Evolutionary conservation across 768 basidiomycete species (phyloP).

Genomic region (Lactarius quietus): DNA sequence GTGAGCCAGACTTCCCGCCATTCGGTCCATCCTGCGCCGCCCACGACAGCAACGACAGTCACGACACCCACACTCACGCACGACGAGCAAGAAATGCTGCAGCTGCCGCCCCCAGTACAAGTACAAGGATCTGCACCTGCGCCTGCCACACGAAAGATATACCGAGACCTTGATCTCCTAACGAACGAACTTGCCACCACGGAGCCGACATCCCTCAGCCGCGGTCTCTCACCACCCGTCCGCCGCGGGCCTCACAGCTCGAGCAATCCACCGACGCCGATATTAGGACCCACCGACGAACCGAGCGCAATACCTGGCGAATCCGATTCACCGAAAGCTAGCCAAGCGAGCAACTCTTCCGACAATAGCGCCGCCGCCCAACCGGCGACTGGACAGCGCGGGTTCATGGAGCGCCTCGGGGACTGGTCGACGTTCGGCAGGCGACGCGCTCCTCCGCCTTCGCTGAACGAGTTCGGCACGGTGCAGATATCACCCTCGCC

Average conservation of each 20-base stretch:
- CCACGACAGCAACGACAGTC: constrained; percentile 18
- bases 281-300: background rate
- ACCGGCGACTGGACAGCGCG: background rate
- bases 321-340: constrained; percentile 12
- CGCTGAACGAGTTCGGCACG: constrained; percentile 25
- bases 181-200: constrained; percentile 29
- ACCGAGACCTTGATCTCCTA: constrained; percentile 38
- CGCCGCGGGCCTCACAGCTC: constrained; percentile 12
- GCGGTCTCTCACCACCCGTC: constrained; percentile 19
- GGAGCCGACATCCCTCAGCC: background rate
- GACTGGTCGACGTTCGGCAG: constrained; percentile 40
- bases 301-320: background rate
- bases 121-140: constrained; percentile 13
- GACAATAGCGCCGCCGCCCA: background rate
- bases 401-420: constrained; percentile 24
- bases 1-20: constrained; percentile 28
- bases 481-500: constrained; percentile 16
- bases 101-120: background rate
- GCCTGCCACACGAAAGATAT: constrained; percentile 36
- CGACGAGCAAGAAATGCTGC: background rate
- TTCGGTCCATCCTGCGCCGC: constrained; percentile 10
- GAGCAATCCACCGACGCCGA: constrained; percentile 2
- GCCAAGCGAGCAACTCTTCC: constrained; percentile 12
- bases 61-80: constrained; percentile 13
- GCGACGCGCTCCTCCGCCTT: constrained; percentile 23